Evolutionary conservation across 2,329 filamentous ascomycete genomes (phyloP).

Genomic region (Colletotrichum musicola): DNA sequence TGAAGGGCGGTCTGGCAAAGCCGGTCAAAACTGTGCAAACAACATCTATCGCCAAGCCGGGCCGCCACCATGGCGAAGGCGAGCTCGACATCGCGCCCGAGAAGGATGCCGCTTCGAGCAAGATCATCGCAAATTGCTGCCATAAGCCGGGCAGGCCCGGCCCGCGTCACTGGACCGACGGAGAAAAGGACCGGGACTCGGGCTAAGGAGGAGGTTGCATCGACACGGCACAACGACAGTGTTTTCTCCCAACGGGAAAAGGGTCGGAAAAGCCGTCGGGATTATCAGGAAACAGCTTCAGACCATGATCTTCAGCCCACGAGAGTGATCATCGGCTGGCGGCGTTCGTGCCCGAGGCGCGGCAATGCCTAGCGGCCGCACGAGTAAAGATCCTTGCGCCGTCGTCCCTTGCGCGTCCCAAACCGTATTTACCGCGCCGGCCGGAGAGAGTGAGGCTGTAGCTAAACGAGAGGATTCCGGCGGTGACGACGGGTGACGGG

Average conservation of each 20-base stretch:
- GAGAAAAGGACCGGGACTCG: constrained; percentile 8
- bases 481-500: neutral
- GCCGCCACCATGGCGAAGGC: too few species aligned
- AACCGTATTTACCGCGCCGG: neutral
- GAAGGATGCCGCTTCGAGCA: constrained; percentile 15
- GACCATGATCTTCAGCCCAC: neutral
- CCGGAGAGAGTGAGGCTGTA: constrained; percentile 6
- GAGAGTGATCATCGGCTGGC: neutral
- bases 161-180: constrained; percentile 15
- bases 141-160: constrained; percentile 37
- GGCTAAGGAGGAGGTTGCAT: neutral
- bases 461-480: constrained; percentile 3
- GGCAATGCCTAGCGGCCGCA: neutral
- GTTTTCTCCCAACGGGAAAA: constrained; percentile 22
- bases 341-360: neutral
- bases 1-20: too few species aligned
- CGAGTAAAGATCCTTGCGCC: constrained; percentile 5
- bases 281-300: constrained; percentile 13
- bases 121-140: constrained; percentile 15
- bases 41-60: too few species aligned
- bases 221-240: constrained; percentile 9
- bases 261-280: constrained; percentile 10
- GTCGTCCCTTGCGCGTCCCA: constrained; percentile 1
- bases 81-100: neutral
- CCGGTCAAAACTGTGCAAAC: too few species aligned